Conservation (phyloP, 768 basidiomycete species). For the Lactifluus hygrophoroides region DNA sequence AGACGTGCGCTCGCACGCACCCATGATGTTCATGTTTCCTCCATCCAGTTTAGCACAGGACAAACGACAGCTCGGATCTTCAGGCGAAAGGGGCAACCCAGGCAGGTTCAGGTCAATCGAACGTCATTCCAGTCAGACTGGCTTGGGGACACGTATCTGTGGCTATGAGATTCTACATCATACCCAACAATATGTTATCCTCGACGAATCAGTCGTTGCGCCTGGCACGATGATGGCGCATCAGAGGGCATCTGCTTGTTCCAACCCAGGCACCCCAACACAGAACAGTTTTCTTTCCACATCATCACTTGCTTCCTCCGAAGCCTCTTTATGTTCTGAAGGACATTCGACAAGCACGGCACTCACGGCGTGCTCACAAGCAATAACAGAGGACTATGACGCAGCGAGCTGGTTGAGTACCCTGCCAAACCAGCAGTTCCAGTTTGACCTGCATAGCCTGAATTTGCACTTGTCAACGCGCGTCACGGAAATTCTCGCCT, state of each 20-base stretch:
- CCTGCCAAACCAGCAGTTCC: constrained; percentile 46
- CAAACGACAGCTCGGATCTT: not conserved
- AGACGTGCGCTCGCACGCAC: constrained; percentile 64
- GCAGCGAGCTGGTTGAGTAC: constrained; percentile 24
- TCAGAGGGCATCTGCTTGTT: constrained; percentile 7
- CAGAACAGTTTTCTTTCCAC: not conserved
- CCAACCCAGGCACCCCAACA: not conserved
- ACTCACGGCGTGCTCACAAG: not conserved
- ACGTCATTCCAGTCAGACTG: not conserved
- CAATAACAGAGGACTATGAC: not conserved
- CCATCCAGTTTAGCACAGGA: constrained; percentile 27
- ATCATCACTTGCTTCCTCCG: not conserved
- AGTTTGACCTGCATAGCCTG: constrained; percentile 48
- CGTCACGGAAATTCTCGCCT: constrained; percentile 57
- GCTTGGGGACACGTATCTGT: not conserved
- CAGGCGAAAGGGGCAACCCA: not conserved
- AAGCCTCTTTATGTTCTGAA: not conserved
- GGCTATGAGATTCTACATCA: constrained; percentile 9
- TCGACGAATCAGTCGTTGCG: constrained; percentile 34
- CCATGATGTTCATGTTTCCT: constrained; percentile 52
- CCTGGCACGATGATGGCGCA: constrained; percentile 31
- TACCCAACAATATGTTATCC: constrained; percentile 37
- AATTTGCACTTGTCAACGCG: constrained; percentile 58
- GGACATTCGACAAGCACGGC: not conserved
- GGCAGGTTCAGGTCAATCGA: not conserved